These are phyloP conservation scores for Sporodiniella umbellata DNA, from an alignment of 371 early-diverging fungal species.

Conservation along the genomic window DNA sequence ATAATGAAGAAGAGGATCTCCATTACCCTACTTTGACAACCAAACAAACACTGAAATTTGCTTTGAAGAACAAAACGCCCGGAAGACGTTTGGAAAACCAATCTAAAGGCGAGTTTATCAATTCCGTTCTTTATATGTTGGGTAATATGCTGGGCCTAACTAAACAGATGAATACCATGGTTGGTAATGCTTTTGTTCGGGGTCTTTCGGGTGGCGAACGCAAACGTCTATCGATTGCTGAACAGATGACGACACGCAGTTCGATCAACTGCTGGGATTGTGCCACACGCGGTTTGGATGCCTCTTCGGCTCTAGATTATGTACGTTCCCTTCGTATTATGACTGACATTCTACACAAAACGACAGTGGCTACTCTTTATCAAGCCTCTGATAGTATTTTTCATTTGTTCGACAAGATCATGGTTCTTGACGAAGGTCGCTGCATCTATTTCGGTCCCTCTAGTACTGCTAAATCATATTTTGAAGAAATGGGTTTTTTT, in stretches of 20 bases:
- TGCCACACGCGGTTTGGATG: slow-evolving; percentile 81
- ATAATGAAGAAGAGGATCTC: slow-evolving; percentile 57
- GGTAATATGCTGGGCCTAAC: slow-evolving; percentile 55
- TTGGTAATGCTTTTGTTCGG: slow-evolving; percentile 69
- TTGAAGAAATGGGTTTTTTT: slow-evolving; percentile 57
- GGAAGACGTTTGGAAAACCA: slow-evolving; percentile 39
- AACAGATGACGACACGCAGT: slow-evolving; percentile 70
- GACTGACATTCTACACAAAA: slow-evolving; percentile 53
- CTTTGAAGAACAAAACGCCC: slow-evolving; percentile 53
- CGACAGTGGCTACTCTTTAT: slow-evolving; percentile 56
- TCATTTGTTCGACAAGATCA: slow-evolving; percentile 63
- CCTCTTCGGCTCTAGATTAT: slow-evolving; percentile 74
- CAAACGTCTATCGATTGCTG: slow-evolving; percentile 74
- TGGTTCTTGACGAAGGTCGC: slow-evolving; percentile 61
- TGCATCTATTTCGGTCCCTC: slow-evolving; percentile 64
- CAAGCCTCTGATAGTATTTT: slow-evolving; percentile 68
- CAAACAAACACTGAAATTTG: slow-evolving; percentile 51
- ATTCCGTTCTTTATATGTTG: slow-evolving; percentile 41
- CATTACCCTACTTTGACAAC: slow-evolving; percentile 54
- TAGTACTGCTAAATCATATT: slow-evolving; percentile 46
- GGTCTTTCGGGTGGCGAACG: slow-evolving; percentile 75
- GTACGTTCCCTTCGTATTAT: slow-evolving; percentile 56
- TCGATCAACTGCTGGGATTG: slow-evolving; percentile 72
- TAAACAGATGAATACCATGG: slow-evolving; percentile 61
- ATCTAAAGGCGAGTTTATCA: slow-evolving; percentile 22